phyloP scores from a whole-genome alignment of 176 grass and related monocot genomes.

The Cymbopogon citratus region DNA sequence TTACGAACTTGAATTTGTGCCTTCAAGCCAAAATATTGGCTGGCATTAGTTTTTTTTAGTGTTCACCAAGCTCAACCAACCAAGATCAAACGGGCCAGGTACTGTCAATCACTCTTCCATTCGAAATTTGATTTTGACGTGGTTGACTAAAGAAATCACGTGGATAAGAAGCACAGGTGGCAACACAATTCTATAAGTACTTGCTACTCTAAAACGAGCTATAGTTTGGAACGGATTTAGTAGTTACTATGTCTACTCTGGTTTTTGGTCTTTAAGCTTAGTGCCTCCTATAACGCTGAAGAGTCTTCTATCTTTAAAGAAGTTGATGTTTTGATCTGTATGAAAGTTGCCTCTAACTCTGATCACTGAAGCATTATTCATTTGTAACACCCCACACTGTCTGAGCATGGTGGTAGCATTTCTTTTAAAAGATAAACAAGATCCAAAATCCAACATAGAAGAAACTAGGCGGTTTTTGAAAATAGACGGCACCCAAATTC shows the following conservation, averaged over 20 bases:
- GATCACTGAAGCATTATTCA: neutral
- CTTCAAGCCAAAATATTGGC: neutral
- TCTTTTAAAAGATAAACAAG: too few species aligned
- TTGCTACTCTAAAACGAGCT: too few species aligned
- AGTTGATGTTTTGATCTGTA: neutral
- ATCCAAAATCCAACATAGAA: too few species aligned
- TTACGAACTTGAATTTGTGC: too few species aligned
- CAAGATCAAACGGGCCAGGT: neutral
- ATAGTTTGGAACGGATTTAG: too few species aligned
- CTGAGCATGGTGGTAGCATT: neutral
- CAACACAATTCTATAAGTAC: too few species aligned
- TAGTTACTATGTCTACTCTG: too few species aligned
- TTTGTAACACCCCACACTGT: neutral
- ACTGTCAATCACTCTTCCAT: neutral
- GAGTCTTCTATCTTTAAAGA: neutral
- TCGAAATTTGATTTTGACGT: neutral
- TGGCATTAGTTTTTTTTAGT: too few species aligned
- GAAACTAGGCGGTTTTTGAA: too few species aligned
- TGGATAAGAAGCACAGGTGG: neutral
- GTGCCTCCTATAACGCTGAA: neutral
- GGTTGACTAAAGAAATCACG: neutral
- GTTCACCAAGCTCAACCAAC: neutral
- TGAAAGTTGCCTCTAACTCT: neutral
- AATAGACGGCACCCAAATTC: too few species aligned
- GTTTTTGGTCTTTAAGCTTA: neutral